Conservation (phyloP, 2,329 filamentous ascomycete species). For the Sporothrix luriei region DNA sequence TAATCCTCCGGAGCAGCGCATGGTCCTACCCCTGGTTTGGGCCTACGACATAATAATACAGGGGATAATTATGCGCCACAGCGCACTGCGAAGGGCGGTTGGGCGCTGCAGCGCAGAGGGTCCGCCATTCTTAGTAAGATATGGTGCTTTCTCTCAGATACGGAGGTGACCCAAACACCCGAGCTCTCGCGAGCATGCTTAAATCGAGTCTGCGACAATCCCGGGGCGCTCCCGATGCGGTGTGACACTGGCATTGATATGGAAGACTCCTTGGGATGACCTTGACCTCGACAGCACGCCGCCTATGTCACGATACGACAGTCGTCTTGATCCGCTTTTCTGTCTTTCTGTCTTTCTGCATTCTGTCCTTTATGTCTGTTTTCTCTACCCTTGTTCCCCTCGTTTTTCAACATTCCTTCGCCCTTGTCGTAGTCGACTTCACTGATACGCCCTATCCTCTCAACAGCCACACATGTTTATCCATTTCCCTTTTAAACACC, state of each 20-base stretch:
- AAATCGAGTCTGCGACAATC: constrained; percentile 19
- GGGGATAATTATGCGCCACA: background rate
- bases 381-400: background rate
- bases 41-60: constrained; percentile 3
- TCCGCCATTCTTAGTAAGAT: too few species aligned
- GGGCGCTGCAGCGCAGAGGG: too few species aligned
- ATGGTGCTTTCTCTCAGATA: too few species aligned
- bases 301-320: background rate
- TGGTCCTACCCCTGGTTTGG: constrained; percentile 19
- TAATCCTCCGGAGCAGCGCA: constrained; percentile 23
- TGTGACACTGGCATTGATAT: background rate
- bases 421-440: background rate
- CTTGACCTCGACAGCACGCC: background rate
- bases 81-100: background rate
- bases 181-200: constrained; percentile 2
- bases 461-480: constrained; percentile 1
- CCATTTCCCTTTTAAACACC: constrained; percentile 9
- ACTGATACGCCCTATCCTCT: background rate
- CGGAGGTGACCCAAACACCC: background rate
- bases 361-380: too few species aligned
- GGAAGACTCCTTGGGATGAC: background rate
- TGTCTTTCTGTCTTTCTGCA: too few species aligned
- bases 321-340: background rate
- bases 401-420: constrained; percentile 18
- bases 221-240: constrained; percentile 13